A percentile compares a stretch with the other conserved stretches of the same genome.
Evolutionary conservation across 2,329 filamentous ascomycete species (phyloP).

Genomic region (Rhinocladiella mackenziei): DNA sequence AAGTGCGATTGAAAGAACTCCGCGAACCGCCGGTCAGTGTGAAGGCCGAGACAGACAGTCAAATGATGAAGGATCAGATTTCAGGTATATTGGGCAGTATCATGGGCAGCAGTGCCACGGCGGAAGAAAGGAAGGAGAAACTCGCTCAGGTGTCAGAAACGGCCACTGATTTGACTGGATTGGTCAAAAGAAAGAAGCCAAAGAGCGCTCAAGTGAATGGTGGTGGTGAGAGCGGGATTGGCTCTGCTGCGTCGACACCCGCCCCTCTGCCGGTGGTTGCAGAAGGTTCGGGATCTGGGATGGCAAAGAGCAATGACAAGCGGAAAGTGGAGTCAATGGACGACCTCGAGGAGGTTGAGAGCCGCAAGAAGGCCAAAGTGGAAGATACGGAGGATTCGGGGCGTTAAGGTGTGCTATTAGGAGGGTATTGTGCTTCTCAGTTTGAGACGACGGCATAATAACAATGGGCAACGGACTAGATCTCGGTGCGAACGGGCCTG

Average conservation of each 20-base stretch:
- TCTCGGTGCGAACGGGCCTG: too few species aligned
- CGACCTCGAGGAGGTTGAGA: constrained; percentile 17
- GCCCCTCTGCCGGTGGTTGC: constrained; percentile 7
- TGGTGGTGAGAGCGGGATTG: constrained; percentile 16
- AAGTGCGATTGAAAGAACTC: constrained; percentile 56
- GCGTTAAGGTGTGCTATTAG: background rate
- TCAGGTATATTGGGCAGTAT: constrained; percentile 57
- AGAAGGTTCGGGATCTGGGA: constrained; percentile 5
- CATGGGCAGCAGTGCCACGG: constrained; percentile 48
- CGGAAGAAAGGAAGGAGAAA: constrained; percentile 50
- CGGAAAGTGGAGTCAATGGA: constrained; percentile 27
- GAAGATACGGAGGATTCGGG: constrained; percentile 22
- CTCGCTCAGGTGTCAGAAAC: constrained; percentile 53
- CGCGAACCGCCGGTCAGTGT: constrained; percentile 51
- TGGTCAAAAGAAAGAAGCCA: constrained; percentile 55
- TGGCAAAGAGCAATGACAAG: constrained; percentile 22
- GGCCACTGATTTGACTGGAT: constrained; percentile 57
- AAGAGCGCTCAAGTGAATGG: constrained; percentile 19
- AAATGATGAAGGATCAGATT: constrained; percentile 38
- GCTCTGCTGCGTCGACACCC: constrained; percentile 23
- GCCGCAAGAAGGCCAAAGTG: constrained; percentile 21
- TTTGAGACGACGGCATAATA: background rate
- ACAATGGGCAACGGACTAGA: too few species aligned
- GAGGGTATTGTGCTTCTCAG: background rate
- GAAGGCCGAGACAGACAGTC: constrained; percentile 36